Conservation (phyloP, 768 basidiomycete species). For the Pholiota conissans region DNA sequence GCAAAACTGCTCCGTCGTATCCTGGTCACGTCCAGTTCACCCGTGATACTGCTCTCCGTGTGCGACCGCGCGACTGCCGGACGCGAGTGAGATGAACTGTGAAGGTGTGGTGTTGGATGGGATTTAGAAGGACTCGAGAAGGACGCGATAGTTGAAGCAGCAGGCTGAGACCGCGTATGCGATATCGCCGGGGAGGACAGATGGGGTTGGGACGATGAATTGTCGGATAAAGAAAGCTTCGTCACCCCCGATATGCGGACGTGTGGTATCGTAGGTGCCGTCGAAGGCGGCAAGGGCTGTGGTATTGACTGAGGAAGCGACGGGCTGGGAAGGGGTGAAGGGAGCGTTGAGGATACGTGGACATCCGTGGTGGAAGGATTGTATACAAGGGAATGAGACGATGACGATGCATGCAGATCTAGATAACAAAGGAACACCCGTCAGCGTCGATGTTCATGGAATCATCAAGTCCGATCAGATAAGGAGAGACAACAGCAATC, state of each 20-base stretch:
- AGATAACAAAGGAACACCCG: background rate
- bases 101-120: background rate
- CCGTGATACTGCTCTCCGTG: background rate
- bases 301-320: background rate
- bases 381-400: too few species aligned
- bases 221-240: too few species aligned
- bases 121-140: too few species aligned
- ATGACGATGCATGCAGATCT: background rate
- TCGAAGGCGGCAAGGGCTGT: background rate
- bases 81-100: background rate
- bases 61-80: background rate
- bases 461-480: background rate
- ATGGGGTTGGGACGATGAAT: background rate
- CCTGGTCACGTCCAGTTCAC: background rate
- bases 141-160: too few species aligned
- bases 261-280: background rate
- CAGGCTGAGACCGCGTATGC: background rate
- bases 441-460: background rate
- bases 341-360: background rate
- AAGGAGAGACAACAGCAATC: background rate
- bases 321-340: background rate
- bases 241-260: too few species aligned
- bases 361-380: background rate
- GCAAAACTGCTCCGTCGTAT: conserved; percentile 10
- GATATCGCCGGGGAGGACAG: background rate